Percentiles rank a stretch among this genome's conserved stretches.
Evolutionary conservation across 768 basidiomycete species (phyloP).

Genomic region (Chlorophyllum brunneum): DNA sequence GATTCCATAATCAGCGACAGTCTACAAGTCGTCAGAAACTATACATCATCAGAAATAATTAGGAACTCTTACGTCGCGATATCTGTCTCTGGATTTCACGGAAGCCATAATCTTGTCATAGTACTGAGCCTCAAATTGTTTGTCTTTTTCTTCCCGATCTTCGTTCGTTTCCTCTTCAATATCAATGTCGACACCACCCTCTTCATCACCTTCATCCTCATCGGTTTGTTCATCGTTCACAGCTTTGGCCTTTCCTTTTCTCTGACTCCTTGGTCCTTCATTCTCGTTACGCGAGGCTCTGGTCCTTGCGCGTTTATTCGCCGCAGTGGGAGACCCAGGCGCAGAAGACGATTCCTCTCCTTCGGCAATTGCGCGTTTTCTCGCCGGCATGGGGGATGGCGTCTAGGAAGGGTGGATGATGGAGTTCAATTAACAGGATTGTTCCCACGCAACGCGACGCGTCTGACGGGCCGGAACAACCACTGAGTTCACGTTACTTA

Average conservation of each 20-base stretch:
- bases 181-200: neutral
- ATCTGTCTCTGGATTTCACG: conserved; percentile 7
- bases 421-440: conserved; percentile 1
- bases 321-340: neutral
- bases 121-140: conserved; percentile 8
- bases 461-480: too few species aligned
- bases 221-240: neutral
- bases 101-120: conserved; percentile 8
- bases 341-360: neutral
- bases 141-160: conserved; percentile 5
- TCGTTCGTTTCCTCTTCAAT: neutral
- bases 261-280: neutral
- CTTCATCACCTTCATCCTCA: neutral
- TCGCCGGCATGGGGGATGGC: conserved; percentile 8
- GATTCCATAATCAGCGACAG: conserved; percentile 81
- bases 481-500: too few species aligned
- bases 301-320: conserved; percentile 1
- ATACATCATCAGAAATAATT: too few species aligned
- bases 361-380: neutral
- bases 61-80: neutral
- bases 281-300: neutral
- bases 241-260: neutral
- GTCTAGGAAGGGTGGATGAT: neutral
- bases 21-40: conserved; percentile 52
- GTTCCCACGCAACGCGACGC: conserved; percentile 7